Conservation (phyloP, 371 early-diverging fungal species). For the Dentiscutata heterogama region DNA sequence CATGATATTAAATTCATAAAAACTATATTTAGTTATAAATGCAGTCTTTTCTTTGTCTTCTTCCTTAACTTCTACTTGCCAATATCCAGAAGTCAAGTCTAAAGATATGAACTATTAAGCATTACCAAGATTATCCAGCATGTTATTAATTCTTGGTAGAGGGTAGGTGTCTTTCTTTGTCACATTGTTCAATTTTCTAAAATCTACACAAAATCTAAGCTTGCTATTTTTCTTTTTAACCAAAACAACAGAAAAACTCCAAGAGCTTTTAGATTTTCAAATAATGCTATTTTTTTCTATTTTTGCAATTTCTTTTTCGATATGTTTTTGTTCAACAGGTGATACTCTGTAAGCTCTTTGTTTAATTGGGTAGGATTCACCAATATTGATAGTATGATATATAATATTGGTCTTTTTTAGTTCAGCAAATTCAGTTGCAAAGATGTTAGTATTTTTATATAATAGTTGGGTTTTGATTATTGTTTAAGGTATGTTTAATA, state of each 20-base stretch:
- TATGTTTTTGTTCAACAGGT: too few relatives aligned
- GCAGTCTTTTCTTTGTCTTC: conserved; percentile 22
- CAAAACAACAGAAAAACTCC: neutral
- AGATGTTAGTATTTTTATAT: too few relatives aligned
- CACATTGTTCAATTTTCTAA: neutral
- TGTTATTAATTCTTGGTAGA: neutral
- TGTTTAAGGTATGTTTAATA: too few relatives aligned
- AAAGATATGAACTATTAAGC: neutral
- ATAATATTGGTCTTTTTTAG: too few relatives aligned
- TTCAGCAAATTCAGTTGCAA: too few relatives aligned
- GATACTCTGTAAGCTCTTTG: too few relatives aligned
- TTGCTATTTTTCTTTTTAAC: conserved; percentile 18
- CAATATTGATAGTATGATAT: too few relatives aligned
- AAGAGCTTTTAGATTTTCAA: neutral
- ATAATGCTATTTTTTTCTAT: neutral
- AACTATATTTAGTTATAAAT: neutral
- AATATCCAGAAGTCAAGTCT: conserved; percentile 15
- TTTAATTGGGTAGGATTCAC: too few relatives aligned
- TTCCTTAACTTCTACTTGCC: conserved; percentile 37
- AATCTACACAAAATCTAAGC: neutral
- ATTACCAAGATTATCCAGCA: neutral
- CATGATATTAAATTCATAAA: conserved; percentile 11
- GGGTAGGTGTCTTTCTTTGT: neutral
- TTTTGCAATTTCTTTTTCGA: too few relatives aligned
- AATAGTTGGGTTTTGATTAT: too few relatives aligned